Evolutionary conservation across 1,284 basidiomycete genomes (phyloP), one percentile per base, ranked within the genome.

Genomic region (Apiotrichum akiyoshidainum): DNA sequence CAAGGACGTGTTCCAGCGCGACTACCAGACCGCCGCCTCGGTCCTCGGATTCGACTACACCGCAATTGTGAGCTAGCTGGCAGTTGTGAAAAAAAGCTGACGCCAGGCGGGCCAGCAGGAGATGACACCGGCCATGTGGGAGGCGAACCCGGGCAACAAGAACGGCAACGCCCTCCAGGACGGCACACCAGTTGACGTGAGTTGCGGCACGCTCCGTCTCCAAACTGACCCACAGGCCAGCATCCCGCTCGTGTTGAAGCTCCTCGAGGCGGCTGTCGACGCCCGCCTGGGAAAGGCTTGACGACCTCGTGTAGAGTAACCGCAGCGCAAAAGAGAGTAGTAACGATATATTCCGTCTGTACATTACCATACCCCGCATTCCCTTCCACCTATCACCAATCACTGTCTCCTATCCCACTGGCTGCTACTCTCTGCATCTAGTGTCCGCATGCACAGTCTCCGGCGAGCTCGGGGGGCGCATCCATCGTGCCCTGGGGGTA

Each of bases 31-130:
- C 14, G 45, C 45, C 13, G 45, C 45, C 12, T 9, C 34, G 5
- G 63, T 59, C 19, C 41, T 69, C 35, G 58, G 59, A 33, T 66
- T 68, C 57, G 44, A 64, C 31, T 63, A 66, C 46, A 57, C 55
- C 22, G 62, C 61, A 13, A 54, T 69, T 11, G 45, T 46, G 45
- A 46, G 45, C 13, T 10, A 21, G 16, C 14, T n/a, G 14, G 16
- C 44, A 2, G 1, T 45, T 45, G 3, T 12, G 14, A 3, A 26
- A 16, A 12, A 13, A 46, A 16, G 16, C 5, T 13, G 19, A 21
- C 11, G 10, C 21, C 19, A 22, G 5, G 16, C n/a, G 21, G 65
- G 60, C 57, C 51, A 55, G 65, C 21, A 63, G 63, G 40, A 26
- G 42, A 19, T 65, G 11, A 59, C 56, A 21, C 48, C 52, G 44